phyloP scores from a whole-genome alignment of 441 rosid genomes.

The Pelargonium myrrhifolium region DNA sequence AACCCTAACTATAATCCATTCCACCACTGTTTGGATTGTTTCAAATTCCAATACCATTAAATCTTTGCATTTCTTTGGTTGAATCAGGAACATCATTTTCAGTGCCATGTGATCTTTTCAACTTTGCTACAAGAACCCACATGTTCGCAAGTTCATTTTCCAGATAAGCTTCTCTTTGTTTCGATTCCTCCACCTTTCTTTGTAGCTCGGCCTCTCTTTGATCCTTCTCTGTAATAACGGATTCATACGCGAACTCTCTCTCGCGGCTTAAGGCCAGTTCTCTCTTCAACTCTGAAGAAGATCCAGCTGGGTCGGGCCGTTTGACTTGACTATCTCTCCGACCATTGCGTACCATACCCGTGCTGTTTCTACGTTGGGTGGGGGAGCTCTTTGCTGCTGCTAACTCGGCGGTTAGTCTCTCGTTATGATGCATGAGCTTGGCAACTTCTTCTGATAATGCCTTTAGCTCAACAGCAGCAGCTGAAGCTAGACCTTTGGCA shows the following conservation, averaged over 20 bases:
- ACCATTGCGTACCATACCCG: constrained; percentile 44
- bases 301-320: constrained; percentile 50
- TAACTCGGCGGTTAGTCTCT: constrained; percentile 56
- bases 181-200: constrained; percentile 69
- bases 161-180: constrained; percentile 84
- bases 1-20: too few relatives aligned
- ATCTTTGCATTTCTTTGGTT: constrained; percentile 20
- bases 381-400: constrained; percentile 49
- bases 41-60: constrained; percentile 26
- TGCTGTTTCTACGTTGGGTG: constrained; percentile 45
- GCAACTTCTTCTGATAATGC: constrained; percentile 92
- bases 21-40: background rate
- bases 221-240: constrained; percentile 60
- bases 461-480: constrained; percentile 94
- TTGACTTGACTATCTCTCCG: constrained; percentile 48
- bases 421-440: constrained; percentile 86
- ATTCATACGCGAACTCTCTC: constrained; percentile 62
- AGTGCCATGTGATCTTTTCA: constrained; percentile 62
- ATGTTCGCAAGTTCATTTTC: constrained; percentile 98
- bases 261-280: constrained; percentile 63
- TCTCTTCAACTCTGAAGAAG: constrained; percentile 60
- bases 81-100: constrained; percentile 36
- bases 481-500: constrained; percentile 93
- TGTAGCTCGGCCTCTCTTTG: constrained; percentile 70
- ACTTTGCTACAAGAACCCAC: constrained; percentile 92